Percentiles rank a stretch among this genome's conserved stretches.
phyloP scores from a whole-genome alignment of 768 basidiomycete genomes.

The Tephrocybe rancida region DNA sequence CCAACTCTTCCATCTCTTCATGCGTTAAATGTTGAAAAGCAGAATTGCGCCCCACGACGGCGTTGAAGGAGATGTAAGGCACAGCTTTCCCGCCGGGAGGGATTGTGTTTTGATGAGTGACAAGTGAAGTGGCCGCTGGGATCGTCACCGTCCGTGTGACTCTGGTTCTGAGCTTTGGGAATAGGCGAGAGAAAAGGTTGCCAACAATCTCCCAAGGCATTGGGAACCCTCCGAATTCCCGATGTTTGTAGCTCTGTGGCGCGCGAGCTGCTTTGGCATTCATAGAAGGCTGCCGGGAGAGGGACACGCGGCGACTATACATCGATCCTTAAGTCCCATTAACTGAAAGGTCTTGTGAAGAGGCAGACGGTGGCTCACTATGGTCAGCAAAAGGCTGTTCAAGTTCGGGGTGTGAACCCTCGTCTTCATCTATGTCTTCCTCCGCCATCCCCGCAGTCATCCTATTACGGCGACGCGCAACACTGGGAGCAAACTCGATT shows the following conservation, averaged over 20 bases:
- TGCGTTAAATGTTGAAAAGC: conserved; percentile 66
- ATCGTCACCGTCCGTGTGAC: conserved; percentile 77
- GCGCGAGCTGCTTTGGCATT: conserved; percentile 21
- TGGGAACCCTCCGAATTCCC: conserved; percentile 74
- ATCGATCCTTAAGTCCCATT: conserved; percentile 14
- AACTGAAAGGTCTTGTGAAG: neutral
- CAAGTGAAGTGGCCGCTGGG: conserved; percentile 66
- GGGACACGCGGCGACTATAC: conserved; percentile 16
- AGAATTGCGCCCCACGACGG: conserved; percentile 83
- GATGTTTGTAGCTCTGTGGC: conserved; percentile 34
- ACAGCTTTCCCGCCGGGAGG: conserved; percentile 54
- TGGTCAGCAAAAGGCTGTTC: conserved; percentile 10
- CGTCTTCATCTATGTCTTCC: conserved; percentile 15
- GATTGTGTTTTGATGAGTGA: conserved; percentile 39
- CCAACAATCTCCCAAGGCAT: conserved; percentile 63
- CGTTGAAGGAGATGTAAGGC: conserved; percentile 85
- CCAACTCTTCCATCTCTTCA: conserved; percentile 89
- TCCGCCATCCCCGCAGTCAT: conserved; percentile 12
- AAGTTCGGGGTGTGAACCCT: conserved; percentile 6
- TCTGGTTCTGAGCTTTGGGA: conserved; percentile 62
- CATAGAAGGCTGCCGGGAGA: conserved; percentile 22
- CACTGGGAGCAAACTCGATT: conserved; percentile 38
- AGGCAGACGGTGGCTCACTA: conserved; percentile 13
- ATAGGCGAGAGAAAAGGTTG: conserved; percentile 51
- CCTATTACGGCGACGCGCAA: conserved; percentile 28